Percentiles rank a stretch among this genome's conserved stretches.
Evolutionary conservation across 2,329 filamentous ascomycete genomes (phyloP).

Genomic region (Penicillium sp.): DNA sequence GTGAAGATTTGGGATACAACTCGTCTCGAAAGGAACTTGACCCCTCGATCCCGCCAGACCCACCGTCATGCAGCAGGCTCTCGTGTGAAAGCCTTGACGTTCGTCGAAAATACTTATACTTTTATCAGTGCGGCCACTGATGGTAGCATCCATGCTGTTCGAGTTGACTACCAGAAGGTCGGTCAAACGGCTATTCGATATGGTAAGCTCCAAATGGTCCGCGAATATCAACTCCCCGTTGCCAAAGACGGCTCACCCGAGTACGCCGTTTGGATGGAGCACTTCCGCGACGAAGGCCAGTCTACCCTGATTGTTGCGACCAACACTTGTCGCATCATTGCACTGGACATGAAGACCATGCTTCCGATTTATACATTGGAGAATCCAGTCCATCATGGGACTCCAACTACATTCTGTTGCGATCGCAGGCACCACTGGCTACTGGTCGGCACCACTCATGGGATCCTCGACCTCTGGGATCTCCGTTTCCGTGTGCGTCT

Average conservation of each 20-base stretch:
- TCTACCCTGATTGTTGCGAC: slow-evolving; percentile 87
- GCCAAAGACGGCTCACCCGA: slow-evolving; percentile 52
- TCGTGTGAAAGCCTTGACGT: slow-evolving; percentile 76
- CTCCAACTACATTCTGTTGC: slow-evolving; percentile 84
- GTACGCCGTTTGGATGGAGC: slow-evolving; percentile 83
- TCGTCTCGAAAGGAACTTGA: slow-evolving; percentile 84
- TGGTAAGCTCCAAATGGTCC: slow-evolving; percentile 69
- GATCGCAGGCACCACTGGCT: slow-evolving; percentile 87
- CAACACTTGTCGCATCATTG: slow-evolving; percentile 75
- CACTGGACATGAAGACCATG: slow-evolving; percentile 86
- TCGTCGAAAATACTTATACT: slow-evolving; percentile 89
- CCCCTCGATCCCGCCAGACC: slow-evolving; percentile 79
- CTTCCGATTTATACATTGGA: slow-evolving; percentile 71
- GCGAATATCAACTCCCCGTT: slow-evolving; percentile 68
- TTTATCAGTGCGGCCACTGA: slow-evolving; percentile 89
- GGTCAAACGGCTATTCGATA: slow-evolving; percentile 63
- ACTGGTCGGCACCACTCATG: slow-evolving; percentile 84
- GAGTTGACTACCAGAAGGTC: slow-evolving; percentile 63
- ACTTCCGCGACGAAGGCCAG: slow-evolving; percentile 75
- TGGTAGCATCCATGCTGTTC: slow-evolving; percentile 84
- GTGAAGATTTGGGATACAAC: slow-evolving; percentile 93
- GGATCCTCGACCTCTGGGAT: slow-evolving; percentile 92
- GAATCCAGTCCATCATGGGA: slow-evolving; percentile 88
- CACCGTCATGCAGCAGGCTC: slow-evolving; percentile 69
- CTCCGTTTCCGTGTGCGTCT: slow-evolving; percentile 87